These are phyloP conservation scores for Begonia fuchsioides DNA, from an alignment of 306 rosid species.

Conservation along the genomic window DNA sequence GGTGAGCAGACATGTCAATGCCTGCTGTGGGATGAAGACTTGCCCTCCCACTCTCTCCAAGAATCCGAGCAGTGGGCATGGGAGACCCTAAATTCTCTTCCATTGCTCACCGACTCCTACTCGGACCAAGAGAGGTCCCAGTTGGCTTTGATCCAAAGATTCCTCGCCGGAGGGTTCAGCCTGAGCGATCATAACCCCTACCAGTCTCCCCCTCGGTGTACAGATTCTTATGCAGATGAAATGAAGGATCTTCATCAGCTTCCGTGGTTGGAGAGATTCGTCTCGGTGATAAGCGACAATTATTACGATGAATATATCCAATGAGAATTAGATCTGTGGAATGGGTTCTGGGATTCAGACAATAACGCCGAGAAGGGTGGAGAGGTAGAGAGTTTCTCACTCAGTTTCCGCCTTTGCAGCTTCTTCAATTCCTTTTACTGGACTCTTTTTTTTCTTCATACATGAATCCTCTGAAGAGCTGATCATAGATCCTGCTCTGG, in stretches of 20 bases:
- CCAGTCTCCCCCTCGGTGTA: constrained; percentile 85
- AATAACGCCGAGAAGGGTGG: constrained; percentile 13
- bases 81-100: constrained; percentile 77
- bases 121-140: constrained; percentile 90
- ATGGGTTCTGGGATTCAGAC: constrained; percentile 12
- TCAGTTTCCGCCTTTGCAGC: constrained; percentile 15
- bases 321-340: constrained; percentile 18
- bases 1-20: constrained; percentile 76
- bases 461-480: too few species aligned
- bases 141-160: constrained; percentile 67
- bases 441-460: too few species aligned
- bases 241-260: constrained; percentile 95
- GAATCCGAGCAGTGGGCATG: constrained; percentile 99
- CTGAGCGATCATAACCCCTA: constrained; percentile 63
- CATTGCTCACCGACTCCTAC: constrained; percentile 76
- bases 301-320: constrained; percentile 72
- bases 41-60: constrained; percentile 54
- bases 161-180: constrained; percentile 78
- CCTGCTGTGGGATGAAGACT: constrained; percentile 70
- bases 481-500: too few species aligned
- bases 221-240: constrained; percentile 63
- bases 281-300: constrained; percentile 83
- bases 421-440: not conserved
- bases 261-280: constrained; percentile 95
- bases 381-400: constrained; percentile 32